A percentile compares a stretch with the other conserved stretches of the same genome.
phyloP scores from a whole-genome alignment of 1,139 yeast species.

The Sugiyamaella xylanicola region DNA sequence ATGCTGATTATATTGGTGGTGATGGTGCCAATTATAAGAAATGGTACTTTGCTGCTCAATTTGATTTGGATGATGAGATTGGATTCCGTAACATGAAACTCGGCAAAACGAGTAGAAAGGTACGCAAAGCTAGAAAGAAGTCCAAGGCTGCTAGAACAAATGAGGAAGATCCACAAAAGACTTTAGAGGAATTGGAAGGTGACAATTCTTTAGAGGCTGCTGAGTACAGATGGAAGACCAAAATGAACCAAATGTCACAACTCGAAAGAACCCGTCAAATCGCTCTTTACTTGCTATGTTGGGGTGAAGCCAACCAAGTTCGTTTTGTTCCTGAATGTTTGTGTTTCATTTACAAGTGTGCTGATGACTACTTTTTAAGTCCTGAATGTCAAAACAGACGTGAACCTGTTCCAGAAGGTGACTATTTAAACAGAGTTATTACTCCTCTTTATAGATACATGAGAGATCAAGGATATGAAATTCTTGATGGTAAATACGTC shows the following conservation, averaged over 20 bases:
- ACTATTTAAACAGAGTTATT: slow-evolving; percentile 84
- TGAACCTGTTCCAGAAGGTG: slow-evolving; percentile 90
- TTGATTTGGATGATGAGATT: slow-evolving; percentile 79
- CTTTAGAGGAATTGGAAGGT: slow-evolving; percentile 81
- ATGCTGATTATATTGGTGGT: slow-evolving; percentile 97
- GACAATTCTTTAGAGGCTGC: slow-evolving; percentile 81
- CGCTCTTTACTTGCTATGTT: slow-evolving; percentile 82
- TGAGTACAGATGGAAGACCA: slow-evolving; percentile 79
- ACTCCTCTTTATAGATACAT: slow-evolving; percentile 90
- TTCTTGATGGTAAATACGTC: slow-evolving; percentile 90
- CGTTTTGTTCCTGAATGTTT: slow-evolving; percentile 92
- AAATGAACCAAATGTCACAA: slow-evolving; percentile 69
- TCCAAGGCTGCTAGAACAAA: slow-evolving; percentile 62
- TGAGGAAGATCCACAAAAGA: slow-evolving; percentile 51
- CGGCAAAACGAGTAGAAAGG: slow-evolving; percentile 64
- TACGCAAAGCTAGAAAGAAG: slow-evolving; percentile 58
- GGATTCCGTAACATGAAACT: slow-evolving; percentile 79
- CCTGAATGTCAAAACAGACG: slow-evolving; percentile 84
- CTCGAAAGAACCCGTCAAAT: slow-evolving; percentile 86
- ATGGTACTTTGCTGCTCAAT: slow-evolving; percentile 95
- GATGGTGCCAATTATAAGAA: slow-evolving; percentile 86
- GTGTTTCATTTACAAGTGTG: slow-evolving; percentile 92
- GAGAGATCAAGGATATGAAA: slow-evolving; percentile 94
- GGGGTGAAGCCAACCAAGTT: slow-evolving; percentile 99
- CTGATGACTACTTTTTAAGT: slow-evolving; percentile 81